Conservation (phyloP, 169 alveolate species). For the Plasmodium blacklocki region DNA sequence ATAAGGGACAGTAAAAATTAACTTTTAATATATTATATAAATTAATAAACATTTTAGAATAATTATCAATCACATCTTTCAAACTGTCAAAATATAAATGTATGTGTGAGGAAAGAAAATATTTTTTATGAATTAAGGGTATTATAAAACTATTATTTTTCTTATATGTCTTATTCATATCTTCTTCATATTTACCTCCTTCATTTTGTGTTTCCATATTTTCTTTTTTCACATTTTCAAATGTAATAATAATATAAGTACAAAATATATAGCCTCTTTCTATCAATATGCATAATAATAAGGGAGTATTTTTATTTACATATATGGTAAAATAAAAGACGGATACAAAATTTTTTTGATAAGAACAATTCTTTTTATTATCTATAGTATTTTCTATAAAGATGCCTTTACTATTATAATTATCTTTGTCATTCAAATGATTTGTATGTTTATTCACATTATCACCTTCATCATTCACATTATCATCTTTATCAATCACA, state of each 20-base stretch:
- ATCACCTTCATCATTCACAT: background rate
- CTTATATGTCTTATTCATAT: background rate
- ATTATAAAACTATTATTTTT: slow-evolving; percentile 18
- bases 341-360: slow-evolving; percentile 30
- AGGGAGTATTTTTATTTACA: slow-evolving; percentile 16
- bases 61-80: slow-evolving; percentile 11
- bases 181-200: background rate
- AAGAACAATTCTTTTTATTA: background rate
- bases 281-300: slow-evolving; percentile 21
- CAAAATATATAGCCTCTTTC: slow-evolving; percentile 44
- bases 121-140: slow-evolving; percentile 62
- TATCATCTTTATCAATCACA: background rate
- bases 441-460: background rate
- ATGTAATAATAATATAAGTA: slow-evolving; percentile 27
- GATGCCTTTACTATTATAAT: background rate
- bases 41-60: slow-evolving; percentile 36
- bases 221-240: slow-evolving; percentile 5
- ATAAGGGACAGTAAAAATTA: slow-evolving; percentile 23
- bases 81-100: slow-evolving; percentile 27
- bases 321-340: slow-evolving; percentile 26
- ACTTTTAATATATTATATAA: slow-evolving; percentile 26
- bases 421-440: background rate
- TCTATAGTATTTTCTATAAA: background rate
- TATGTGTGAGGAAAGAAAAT: background rate
- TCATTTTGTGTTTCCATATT: slow-evolving; percentile 6